These are phyloP conservation scores for Skeletonema potamos DNA, from an alignment of 108 stramenopile species.

Conservation along the genomic window DNA sequence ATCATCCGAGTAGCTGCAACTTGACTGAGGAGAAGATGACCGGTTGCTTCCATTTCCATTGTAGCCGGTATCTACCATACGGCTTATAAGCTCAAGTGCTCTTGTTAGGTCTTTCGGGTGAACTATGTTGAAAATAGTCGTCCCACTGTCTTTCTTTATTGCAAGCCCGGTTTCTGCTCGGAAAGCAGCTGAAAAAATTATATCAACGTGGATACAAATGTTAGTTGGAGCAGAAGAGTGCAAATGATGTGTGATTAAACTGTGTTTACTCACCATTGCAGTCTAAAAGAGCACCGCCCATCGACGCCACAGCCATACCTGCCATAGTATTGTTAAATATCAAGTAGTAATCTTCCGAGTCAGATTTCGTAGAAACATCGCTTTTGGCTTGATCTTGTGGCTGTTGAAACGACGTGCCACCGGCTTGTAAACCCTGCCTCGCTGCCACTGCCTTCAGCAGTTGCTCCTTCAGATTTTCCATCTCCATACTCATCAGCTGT, in stretches of 20 bases:
- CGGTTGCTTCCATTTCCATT: background rate
- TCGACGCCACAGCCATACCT: slow-evolving; percentile 41
- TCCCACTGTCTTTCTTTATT: background rate
- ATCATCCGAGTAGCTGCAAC: slow-evolving; percentile 9
- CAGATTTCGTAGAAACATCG: background rate
- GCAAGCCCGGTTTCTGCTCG: slow-evolving; percentile 12
- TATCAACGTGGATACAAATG: background rate
- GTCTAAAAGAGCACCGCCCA: slow-evolving; percentile 46
- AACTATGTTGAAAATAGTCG: slow-evolving; percentile 44
- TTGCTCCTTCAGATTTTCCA: slow-evolving; percentile 23
- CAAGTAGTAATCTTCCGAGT: slow-evolving; percentile 20
- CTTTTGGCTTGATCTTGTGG: slow-evolving; percentile 2
- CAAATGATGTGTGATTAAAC: background rate
- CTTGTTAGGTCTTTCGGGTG: slow-evolving; percentile 13
- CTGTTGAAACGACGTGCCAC: background rate
- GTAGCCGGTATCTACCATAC: slow-evolving; percentile 29
- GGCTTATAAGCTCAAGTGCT: slow-evolving; percentile 32
- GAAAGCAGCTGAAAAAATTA: slow-evolving; percentile 13
- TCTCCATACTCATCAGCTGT: slow-evolving; percentile 34
- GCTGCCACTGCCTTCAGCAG: slow-evolving; percentile 15
- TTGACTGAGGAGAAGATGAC: background rate
- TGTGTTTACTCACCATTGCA: slow-evolving; percentile 22
- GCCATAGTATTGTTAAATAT: slow-evolving; percentile 35
- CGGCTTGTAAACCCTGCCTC: background rate
- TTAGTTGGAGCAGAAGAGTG: background rate